phyloP scores from a whole-genome alignment of 192 early-diverging fungal genomes.

The Entophlyctis helioformis region DNA sequence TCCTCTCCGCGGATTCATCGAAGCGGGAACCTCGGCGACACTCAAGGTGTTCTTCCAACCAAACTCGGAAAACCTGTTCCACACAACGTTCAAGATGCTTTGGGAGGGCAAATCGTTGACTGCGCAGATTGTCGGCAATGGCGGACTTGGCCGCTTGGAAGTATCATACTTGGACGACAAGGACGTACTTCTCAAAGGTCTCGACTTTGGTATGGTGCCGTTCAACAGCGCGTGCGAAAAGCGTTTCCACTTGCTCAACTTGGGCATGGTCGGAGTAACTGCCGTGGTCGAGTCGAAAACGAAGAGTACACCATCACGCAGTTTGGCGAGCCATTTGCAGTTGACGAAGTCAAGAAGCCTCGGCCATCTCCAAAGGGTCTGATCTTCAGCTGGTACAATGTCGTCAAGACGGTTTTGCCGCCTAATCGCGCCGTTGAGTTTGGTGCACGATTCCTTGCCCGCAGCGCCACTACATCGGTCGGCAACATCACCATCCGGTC shows the following conservation, averaged over 20 bases:
- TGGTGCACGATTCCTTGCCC: slow-evolving; percentile 29
- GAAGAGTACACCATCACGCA: slow-evolving; percentile 31
- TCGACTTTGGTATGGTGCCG: slow-evolving; percentile 56
- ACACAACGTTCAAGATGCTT: slow-evolving; percentile 31
- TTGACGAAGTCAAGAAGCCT: slow-evolving; percentile 3
- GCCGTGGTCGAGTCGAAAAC: slow-evolving; percentile 26
- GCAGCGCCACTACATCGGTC: slow-evolving; percentile 21
- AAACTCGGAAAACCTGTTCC: slow-evolving; percentile 33
- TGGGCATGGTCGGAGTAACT: slow-evolving; percentile 42
- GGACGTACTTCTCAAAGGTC: slow-evolving; percentile 22
- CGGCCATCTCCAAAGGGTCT: slow-evolving; percentile 7
- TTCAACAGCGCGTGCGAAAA: slow-evolving; percentile 44
- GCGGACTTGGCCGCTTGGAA: slow-evolving; percentile 43
- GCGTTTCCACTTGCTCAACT: slow-evolving; percentile 39
- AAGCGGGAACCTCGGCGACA: slow-evolving; percentile 17
- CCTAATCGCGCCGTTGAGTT: slow-evolving; percentile 26
- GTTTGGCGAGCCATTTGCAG: slow-evolving; percentile 30
- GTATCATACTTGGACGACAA: slow-evolving; percentile 33
- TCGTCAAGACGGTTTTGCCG: no score
- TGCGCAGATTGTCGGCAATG: slow-evolving; percentile 32
- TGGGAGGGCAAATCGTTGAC: slow-evolving; percentile 41
- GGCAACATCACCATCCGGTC: slow-evolving; percentile 36
- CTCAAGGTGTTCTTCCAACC: slow-evolving; percentile 39
- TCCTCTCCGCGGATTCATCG: slow-evolving; percentile 42
- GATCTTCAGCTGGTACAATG: no score